phyloP scores from a whole-genome alignment of 1,139 yeast species.

The Candida neerlandica region DNA sequence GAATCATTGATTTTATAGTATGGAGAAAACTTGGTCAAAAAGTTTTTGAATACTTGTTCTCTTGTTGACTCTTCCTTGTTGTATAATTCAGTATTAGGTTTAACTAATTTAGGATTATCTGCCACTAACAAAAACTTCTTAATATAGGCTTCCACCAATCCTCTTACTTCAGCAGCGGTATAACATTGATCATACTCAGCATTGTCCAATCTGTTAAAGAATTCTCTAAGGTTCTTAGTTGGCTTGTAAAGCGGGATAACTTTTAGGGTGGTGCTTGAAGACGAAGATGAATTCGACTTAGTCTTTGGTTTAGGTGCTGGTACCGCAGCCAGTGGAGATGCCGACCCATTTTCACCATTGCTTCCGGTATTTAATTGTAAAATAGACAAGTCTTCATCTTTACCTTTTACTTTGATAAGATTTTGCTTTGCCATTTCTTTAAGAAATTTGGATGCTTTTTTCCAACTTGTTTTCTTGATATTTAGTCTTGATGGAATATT shows the following conservation, averaged over 20 bases:
- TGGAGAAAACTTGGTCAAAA: slow-evolving; percentile 57
- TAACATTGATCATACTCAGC: slow-evolving; percentile 42
- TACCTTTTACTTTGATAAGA: slow-evolving; percentile 68
- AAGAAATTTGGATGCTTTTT: slow-evolving; percentile 80
- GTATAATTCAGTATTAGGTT: slow-evolving; percentile 50
- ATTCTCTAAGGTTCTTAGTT: slow-evolving; percentile 46
- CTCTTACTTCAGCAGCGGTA: slow-evolving; percentile 55
- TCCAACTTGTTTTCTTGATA: slow-evolving; percentile 86
- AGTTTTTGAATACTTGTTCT: slow-evolving; percentile 53
- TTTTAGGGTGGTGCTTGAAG: slow-evolving; percentile 20
- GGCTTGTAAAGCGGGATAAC: slow-evolving; percentile 40
- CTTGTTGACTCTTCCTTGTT: slow-evolving; percentile 37
- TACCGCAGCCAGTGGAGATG: slow-evolving; percentile 5
- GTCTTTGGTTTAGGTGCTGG: slow-evolving; percentile 16
- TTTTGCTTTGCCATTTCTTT: slow-evolving; percentile 82
- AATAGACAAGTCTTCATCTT: slow-evolving; percentile 70
- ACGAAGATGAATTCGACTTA: slow-evolving; percentile 1
- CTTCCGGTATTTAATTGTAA: slow-evolving; percentile 44
- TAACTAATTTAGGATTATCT: slow-evolving; percentile 51
- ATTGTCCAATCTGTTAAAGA: slow-evolving; percentile 50
- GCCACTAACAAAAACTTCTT: slow-evolving; percentile 49
- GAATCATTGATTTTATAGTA: slow-evolving; percentile 53
- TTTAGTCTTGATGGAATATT: slow-evolving; percentile 73
- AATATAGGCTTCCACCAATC: slow-evolving; percentile 58
- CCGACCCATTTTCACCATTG: background rate